Conservation (phyloP, 164 flowering plant genomes). For the Sextonia rubra region DNA sequence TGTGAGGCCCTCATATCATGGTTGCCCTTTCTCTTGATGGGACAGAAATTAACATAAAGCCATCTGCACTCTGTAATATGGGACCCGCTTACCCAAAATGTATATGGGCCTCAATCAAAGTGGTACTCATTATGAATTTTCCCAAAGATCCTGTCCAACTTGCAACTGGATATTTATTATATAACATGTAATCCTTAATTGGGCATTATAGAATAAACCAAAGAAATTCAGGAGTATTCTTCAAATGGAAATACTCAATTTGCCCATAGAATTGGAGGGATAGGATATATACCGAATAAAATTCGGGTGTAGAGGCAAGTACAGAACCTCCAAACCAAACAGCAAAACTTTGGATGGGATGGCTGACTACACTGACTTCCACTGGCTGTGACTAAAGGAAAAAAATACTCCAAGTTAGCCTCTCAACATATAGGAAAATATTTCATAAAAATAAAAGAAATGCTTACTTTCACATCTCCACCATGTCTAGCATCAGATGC, state of each 20-base stretch:
- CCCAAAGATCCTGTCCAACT: too few species aligned
- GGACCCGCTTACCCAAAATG: too few species aligned
- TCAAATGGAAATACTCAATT: neutral
- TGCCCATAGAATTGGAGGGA: neutral
- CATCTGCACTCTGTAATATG: too few species aligned
- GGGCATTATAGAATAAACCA: too few species aligned
- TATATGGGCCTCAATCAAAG: too few species aligned
- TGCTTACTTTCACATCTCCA: conserved; percentile 73
- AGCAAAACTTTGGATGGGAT: conserved; percentile 95
- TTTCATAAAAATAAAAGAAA: neutral
- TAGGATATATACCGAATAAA: conserved; percentile 51
- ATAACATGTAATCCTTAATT: too few species aligned
- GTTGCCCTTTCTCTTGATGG: too few species aligned
- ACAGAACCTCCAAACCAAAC: conserved; percentile 99
- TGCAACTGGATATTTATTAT: too few species aligned
- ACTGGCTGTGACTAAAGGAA: conserved; percentile 78
- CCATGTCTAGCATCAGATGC: conserved; percentile 70
- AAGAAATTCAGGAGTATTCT: too few species aligned
- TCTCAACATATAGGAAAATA: neutral
- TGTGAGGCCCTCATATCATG: too few species aligned
- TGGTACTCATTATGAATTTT: too few species aligned
- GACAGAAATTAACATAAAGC: too few species aligned
- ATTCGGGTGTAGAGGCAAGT: conserved; percentile 98
- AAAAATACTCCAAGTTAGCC: neutral
- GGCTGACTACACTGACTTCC: conserved; percentile 97